A percentile compares a stretch with the other conserved stretches of the same genome.
These are phyloP conservation scores for Cytospora leucostoma DNA, from an alignment of 2,329 filamentous ascomycete species.

Conservation along the genomic window DNA sequence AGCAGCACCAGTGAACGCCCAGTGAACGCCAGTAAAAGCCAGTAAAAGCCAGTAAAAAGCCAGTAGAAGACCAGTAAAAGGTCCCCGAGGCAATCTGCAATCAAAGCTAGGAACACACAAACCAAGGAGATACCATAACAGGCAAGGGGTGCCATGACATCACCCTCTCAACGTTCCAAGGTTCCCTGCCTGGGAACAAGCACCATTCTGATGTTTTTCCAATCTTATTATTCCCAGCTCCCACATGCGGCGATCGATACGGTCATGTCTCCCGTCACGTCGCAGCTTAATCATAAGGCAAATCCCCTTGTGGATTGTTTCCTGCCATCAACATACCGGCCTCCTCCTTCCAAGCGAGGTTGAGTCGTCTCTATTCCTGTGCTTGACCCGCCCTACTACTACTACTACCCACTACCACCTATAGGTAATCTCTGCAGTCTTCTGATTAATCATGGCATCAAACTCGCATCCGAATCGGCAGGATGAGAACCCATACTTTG, in stretches of 20 bases:
- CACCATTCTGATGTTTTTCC: not conserved
- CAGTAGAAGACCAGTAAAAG: too few species aligned
- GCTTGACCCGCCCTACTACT: not conserved
- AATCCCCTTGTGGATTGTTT: not conserved
- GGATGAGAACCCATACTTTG: slow-evolving; percentile 25
- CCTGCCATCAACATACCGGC: not conserved
- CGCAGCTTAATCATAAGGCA: not conserved
- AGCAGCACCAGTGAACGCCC: not conserved
- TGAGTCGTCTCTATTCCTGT: slow-evolving; percentile 7
- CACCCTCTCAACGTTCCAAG: not conserved
- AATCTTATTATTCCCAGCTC: not conserved
- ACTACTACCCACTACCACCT: not conserved
- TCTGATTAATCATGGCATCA: slow-evolving; percentile 7
- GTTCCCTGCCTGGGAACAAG: not conserved
- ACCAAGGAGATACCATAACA: not conserved
- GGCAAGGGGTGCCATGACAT: not conserved
- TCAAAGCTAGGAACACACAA: not conserved
- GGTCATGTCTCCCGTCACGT: not conserved
- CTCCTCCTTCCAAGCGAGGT: not conserved
- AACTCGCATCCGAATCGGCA: not conserved
- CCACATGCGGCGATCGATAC: not conserved
- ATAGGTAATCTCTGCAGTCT: not conserved
- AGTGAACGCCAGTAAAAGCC: not conserved
- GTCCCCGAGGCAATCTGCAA: too few species aligned
- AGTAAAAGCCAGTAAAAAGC: not conserved